These are phyloP conservation scores for Triticum aestivum DNA, from an alignment of 176 grass and related monocot species.

Conservation along the genomic window DNA sequence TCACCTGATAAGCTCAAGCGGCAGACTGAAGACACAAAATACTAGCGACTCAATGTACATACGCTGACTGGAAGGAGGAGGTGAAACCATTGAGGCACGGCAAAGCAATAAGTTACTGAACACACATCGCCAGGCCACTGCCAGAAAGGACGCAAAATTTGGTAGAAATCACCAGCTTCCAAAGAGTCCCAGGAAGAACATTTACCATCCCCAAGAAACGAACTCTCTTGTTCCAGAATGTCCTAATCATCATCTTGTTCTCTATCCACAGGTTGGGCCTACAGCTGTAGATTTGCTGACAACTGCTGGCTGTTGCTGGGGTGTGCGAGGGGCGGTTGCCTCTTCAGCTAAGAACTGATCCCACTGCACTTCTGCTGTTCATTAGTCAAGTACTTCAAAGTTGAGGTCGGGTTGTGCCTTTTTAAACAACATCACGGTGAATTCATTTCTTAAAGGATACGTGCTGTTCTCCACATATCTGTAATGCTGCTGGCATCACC, in stretches of 20 bases:
- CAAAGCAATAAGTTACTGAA: not conserved
- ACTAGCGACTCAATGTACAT: not conserved
- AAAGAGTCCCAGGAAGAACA: constrained; percentile 5
- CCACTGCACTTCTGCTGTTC: constrained; percentile 61
- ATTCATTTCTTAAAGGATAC: constrained; percentile 68
- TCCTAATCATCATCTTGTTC: not conserved
- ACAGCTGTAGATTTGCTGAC: constrained; percentile 30
- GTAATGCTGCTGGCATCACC: constrained; percentile 68
- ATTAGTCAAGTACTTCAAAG: constrained; percentile 52
- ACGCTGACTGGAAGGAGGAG: not conserved
- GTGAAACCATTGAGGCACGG: not conserved
- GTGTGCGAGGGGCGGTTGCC: constrained; percentile 36
- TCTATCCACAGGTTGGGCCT: constrained; percentile 20
- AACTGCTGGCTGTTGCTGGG: constrained; percentile 21
- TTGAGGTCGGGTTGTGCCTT: constrained; percentile 12
- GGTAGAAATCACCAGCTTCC: not conserved
- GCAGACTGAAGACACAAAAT: not conserved
- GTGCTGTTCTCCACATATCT: constrained; percentile 69
- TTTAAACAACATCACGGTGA: constrained; percentile 22
- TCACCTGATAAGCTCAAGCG: not conserved
- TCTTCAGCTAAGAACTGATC: constrained; percentile 62
- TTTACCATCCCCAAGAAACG: not conserved
- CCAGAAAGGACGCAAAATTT: not conserved
- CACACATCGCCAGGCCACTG: not conserved
- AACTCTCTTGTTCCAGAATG: constrained; percentile 1